phyloP scores from a whole-genome alignment of 2,329 filamentous ascomycete species.

The Neoascochyta sp. region DNA sequence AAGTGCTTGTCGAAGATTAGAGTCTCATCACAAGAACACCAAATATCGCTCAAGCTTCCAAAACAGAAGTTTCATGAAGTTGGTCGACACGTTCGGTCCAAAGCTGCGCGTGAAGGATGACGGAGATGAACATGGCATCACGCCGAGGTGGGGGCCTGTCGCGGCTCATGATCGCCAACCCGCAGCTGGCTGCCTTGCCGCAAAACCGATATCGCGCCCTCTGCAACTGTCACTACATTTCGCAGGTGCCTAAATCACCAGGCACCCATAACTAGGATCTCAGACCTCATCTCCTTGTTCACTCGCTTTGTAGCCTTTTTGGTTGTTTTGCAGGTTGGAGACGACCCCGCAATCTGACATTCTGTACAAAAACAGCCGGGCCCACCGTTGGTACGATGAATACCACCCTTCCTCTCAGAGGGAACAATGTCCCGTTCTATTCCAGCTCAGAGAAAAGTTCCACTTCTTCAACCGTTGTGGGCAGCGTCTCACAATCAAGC shows the following conservation, averaged over 20 bases:
- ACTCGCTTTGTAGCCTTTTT: no score
- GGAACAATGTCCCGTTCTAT: slow-evolving; percentile 30
- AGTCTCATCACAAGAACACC: slow-evolving; percentile 11
- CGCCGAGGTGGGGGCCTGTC: no score
- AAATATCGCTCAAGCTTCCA: slow-evolving; percentile 4
- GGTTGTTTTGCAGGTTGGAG: no score
- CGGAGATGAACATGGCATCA: no score
- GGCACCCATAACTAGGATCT: no score
- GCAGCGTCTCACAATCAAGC: slow-evolving; percentile 10
- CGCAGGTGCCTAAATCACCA: slow-evolving; percentile 29
- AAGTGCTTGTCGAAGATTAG: slow-evolving; percentile 12
- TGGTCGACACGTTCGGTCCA: no score
- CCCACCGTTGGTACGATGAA: slow-evolving; percentile 16
- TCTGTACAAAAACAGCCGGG: background rate
- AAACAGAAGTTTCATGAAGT: no score
- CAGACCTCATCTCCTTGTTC: no score
- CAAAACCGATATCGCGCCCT: no score
- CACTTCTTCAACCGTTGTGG: no score
- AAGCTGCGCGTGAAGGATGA: slow-evolving; percentile 6
- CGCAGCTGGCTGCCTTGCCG: slow-evolving; percentile 14
- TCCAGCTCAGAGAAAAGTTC: slow-evolving; percentile 31
- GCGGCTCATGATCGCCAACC: slow-evolving; percentile 15
- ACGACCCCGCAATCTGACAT: background rate
- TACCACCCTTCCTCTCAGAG: slow-evolving; percentile 19
- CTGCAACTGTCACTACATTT: no score